Base-by-base conservation (phyloP, 179 eudicot genomes). In the Silene noctiflora region DNA sequence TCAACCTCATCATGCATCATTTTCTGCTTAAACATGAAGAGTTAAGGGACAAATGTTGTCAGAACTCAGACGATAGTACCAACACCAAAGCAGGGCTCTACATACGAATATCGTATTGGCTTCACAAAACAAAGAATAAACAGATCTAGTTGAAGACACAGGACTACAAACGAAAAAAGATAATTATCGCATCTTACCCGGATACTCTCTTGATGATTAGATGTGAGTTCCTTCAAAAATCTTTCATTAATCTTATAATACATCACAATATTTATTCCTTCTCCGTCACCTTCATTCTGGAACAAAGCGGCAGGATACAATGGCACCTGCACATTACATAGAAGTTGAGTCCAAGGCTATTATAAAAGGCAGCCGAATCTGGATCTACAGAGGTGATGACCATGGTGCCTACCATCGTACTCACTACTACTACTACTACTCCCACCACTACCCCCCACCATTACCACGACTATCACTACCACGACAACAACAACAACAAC, bases 261-360 rank as follows among this genome's bases (percentile, higher is more conserved):
- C 81, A 95, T 81, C 65, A 91, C 99, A 51, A 90, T 83, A 80
- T 88, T 95, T 65, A 95, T 86, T 74, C 99, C 99, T 85, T 95
- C 97, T 22, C 99, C 99, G 56, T 95, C 98, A 78, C 77, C 81
- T 80, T 95, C 99, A 69, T 83, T 84, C 69, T 89, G 97, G 80
- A 95, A 95, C 29, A 95, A 59, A 25, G 98, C 74, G 4, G 96
- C 85, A 12, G 97, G 96, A 85, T 95, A 93, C 71, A 92, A 77
- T 1, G 98, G 98, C 72, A 92, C 80, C 97, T 92, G 90, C 74
- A 72, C 76, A 80, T 46, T 46, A 81, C 16, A 35, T 35, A 74
- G 56, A 61, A 72, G 44, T 42, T 51, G 35, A 53, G 22, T 59
- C 42, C 42, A 0, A 35, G 42, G 42, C 35, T 61, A 27, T 39